These are phyloP conservation scores for Curvularia verruculosa DNA, from an alignment of 2,329 filamentous ascomycete species.

Conservation along the genomic window DNA sequence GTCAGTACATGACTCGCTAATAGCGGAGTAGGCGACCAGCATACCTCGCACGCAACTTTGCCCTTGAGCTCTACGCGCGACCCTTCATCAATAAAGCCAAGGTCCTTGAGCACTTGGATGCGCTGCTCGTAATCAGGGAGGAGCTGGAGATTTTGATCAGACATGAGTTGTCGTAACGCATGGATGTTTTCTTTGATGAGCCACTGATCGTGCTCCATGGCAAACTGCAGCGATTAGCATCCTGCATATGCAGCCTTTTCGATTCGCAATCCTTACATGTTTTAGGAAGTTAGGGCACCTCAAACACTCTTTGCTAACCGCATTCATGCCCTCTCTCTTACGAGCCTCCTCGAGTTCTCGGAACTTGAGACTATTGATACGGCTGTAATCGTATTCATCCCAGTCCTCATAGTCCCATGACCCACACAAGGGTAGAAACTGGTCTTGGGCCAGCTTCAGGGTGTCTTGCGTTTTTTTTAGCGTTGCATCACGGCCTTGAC, in stretches of 20 bases:
- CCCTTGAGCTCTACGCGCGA: conserved; percentile 93
- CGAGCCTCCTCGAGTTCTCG: conserved; percentile 80
- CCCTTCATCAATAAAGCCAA: conserved; percentile 87
- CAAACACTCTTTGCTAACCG: conserved; percentile 69
- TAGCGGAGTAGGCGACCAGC: conserved; percentile 8
- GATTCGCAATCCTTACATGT: conserved; percentile 68
- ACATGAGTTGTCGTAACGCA: conserved; percentile 84
- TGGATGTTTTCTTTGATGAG: conserved; percentile 92
- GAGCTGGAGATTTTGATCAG: conserved; percentile 93
- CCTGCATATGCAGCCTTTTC: neutral
- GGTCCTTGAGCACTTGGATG: conserved; percentile 86
- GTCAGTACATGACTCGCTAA: conserved; percentile 13
- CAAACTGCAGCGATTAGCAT: conserved; percentile 64
- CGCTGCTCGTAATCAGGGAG: conserved; percentile 97
- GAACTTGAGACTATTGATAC: conserved; percentile 81
- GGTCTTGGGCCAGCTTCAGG: conserved; percentile 67
- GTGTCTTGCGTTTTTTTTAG: conserved; percentile 49
- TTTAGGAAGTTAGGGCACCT: conserved; percentile 81
- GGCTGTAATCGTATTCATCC: conserved; percentile 82
- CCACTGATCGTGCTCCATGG: conserved; percentile 97
- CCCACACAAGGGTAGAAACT: conserved; percentile 70
- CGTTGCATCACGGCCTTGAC: conserved; percentile 21
- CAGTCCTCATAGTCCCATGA: conserved; percentile 77
- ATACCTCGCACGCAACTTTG: conserved; percentile 90
- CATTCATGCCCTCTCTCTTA: conserved; percentile 64